Percentiles rank a stretch among this genome's conserved stretches.
Conservation (phyloP, 1,284 basidiomycete species). For the Lentinus polychrous region DNA sequence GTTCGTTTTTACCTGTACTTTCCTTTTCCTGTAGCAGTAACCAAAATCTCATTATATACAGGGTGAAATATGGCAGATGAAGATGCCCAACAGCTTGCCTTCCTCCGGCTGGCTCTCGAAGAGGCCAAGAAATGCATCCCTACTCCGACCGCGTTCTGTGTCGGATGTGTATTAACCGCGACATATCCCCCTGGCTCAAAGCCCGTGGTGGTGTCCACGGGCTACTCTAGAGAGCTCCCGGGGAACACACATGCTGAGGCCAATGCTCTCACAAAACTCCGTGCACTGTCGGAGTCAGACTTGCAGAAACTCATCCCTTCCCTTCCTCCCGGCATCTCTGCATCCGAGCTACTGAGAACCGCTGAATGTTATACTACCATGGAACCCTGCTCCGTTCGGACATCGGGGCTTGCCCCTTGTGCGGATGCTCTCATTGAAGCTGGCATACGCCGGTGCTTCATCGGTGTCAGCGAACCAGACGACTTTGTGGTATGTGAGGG, state of each 20-base stretch:
- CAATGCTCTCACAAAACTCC: constrained; percentile 82
- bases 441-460: constrained; percentile 70
- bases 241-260: constrained; percentile 99
- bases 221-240: constrained; percentile 87
- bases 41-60: neutral
- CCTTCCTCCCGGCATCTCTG: constrained; percentile 18
- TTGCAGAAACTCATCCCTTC: constrained; percentile 38
- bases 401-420: constrained; percentile 85
- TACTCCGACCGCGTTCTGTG: constrained; percentile 84
- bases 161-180: constrained; percentile 80
- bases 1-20: too few species aligned
- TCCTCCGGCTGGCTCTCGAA: constrained; percentile 60
- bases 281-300: constrained; percentile 34
- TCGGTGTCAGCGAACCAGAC: constrained; percentile 89
- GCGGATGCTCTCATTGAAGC: constrained; percentile 79
- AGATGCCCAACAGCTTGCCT: constrained; percentile 30
- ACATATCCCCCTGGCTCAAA: constrained; percentile 31
- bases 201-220: constrained; percentile 63
- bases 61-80: neutral
- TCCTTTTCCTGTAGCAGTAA: too few species aligned
- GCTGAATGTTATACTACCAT: constrained; percentile 90
- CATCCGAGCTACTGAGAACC: constrained; percentile 44
- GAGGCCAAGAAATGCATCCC: constrained; percentile 74
- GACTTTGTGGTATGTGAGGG: constrained; percentile 97
- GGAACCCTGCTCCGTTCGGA: constrained; percentile 92